Conservation (phyloP, 805 yeast genomes). For the Starmerella floricola region DNA sequence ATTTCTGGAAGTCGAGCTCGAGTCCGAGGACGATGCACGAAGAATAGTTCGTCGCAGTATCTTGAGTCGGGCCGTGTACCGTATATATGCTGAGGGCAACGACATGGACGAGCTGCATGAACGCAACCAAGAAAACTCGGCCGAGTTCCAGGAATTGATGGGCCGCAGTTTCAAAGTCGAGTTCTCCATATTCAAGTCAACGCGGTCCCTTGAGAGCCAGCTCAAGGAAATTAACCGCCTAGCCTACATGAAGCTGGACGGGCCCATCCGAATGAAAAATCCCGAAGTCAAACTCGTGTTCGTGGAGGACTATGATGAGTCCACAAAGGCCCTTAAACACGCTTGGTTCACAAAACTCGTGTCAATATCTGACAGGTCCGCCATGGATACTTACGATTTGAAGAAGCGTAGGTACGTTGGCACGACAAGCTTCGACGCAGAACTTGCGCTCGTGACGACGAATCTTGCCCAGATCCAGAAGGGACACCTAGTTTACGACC, state of each 20-base stretch:
- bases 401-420: constrained; percentile 80
- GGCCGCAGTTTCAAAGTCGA: constrained; percentile 57
- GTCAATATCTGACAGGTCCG: constrained; percentile 50
- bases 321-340: constrained; percentile 40
- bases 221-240: constrained; percentile 60
- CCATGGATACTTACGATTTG: constrained; percentile 68
- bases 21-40: constrained; percentile 54
- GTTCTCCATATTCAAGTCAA: constrained; percentile 64
- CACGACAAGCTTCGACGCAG: constrained; percentile 94
- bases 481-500: constrained; percentile 71
- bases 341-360: constrained; percentile 71
- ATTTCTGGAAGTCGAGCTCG: constrained; percentile 55
- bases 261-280: constrained; percentile 63
- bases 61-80: constrained; percentile 64
- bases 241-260: constrained; percentile 51
- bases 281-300: constrained; percentile 63
- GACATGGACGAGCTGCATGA: constrained; percentile 47
- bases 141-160: constrained; percentile 35
- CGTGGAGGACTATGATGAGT: constrained; percentile 54
- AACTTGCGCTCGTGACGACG: constrained; percentile 73
- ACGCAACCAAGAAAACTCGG: constrained; percentile 29
- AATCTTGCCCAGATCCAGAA: constrained; percentile 66
- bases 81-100: constrained; percentile 66
- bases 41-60: constrained; percentile 55
- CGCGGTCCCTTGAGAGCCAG: constrained; percentile 40